These are phyloP conservation scores for Bonia amplexicaulis DNA, from an alignment of 176 grass and related monocot genomes.

Conservation along the genomic window DNA sequence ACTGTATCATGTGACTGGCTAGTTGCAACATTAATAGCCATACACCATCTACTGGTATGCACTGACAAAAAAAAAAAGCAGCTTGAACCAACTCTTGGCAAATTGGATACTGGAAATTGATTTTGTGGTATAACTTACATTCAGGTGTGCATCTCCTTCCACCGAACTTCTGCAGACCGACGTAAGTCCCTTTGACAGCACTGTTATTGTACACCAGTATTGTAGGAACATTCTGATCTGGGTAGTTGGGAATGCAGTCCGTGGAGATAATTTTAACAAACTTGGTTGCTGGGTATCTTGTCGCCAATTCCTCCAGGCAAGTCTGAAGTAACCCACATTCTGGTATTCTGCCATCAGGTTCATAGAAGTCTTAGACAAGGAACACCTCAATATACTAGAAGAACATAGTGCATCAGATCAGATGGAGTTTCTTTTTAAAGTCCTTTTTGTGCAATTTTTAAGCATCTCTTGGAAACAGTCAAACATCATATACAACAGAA, in stretches of 20 bases:
- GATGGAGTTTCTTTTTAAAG: background rate
- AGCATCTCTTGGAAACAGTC: background rate
- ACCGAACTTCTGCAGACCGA: slow-evolving; percentile 79
- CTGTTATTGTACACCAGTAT: slow-evolving; percentile 95
- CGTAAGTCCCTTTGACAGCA: slow-evolving; percentile 87
- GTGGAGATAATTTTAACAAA: slow-evolving; percentile 99
- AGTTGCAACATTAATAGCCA: background rate
- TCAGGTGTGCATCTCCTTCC: slow-evolving; percentile 87
- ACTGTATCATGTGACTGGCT: background rate
- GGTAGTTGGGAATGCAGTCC: slow-evolving; percentile 90
- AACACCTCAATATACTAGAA: background rate
- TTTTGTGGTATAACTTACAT: slow-evolving; percentile 53
- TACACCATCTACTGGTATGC: background rate
- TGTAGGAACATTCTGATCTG: slow-evolving; percentile 87
- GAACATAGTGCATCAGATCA: background rate
- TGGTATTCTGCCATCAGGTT: slow-evolving; percentile 61
- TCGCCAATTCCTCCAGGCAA: slow-evolving; percentile 81
- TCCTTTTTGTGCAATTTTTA: background rate
- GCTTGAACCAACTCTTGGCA: background rate
- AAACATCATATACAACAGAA: slow-evolving; percentile 17
- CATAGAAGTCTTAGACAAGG: background rate
- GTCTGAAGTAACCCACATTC: slow-evolving; percentile 79
- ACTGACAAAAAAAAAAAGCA: background rate
- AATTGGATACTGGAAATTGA: background rate
- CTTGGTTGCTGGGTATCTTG: slow-evolving; percentile 76